Evolutionary conservation across 148 eudicot genomes (phyloP).

Genomic region (Heliosperma pusillum): DNA sequence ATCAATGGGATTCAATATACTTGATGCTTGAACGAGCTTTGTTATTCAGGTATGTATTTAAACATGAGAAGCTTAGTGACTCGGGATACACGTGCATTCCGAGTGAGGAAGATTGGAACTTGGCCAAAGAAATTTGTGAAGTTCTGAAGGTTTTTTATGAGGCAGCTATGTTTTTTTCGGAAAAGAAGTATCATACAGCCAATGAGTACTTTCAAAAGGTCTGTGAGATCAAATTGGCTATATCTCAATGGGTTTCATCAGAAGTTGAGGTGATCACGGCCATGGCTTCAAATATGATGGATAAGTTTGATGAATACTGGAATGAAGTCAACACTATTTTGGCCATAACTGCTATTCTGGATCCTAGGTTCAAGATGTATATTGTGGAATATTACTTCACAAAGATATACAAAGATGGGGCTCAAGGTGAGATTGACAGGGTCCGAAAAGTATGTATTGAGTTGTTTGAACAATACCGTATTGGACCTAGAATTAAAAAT

Average conservation of each 20-base stretch:
- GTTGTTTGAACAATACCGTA: background rate
- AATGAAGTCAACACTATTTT: constrained; percentile 7
- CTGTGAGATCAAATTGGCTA: constrained; percentile 19
- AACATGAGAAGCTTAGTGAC: background rate
- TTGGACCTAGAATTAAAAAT: background rate
- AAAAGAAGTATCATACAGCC: background rate
- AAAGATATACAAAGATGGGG: constrained; percentile 8
- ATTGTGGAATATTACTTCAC: constrained; percentile 6
- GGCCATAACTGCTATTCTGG: constrained; percentile 5
- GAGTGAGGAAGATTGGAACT: constrained; percentile 15
- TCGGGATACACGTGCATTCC: constrained; percentile 5
- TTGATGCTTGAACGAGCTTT: constrained; percentile 11
- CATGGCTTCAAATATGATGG: constrained; percentile 5
- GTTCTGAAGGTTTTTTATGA: constrained; percentile 12
- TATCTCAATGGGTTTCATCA: constrained; percentile 1
- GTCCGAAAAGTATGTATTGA: background rate
- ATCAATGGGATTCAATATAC: constrained; percentile 5
- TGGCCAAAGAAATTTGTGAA: constrained; percentile 16
- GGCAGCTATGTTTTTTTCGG: background rate
- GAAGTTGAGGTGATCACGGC: constrained; percentile 1
- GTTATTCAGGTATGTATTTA: constrained; percentile 2
- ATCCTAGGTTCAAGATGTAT: constrained; percentile 13
- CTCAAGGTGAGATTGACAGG: constrained; percentile 6
- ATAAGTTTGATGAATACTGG: constrained; percentile 11
- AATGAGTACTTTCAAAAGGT: background rate